Percentiles rank a stretch among this genome's conserved stretches.
phyloP scores from a whole-genome alignment of 176 grass and related monocot species.

The Urochloa ruziziensis region DNA sequence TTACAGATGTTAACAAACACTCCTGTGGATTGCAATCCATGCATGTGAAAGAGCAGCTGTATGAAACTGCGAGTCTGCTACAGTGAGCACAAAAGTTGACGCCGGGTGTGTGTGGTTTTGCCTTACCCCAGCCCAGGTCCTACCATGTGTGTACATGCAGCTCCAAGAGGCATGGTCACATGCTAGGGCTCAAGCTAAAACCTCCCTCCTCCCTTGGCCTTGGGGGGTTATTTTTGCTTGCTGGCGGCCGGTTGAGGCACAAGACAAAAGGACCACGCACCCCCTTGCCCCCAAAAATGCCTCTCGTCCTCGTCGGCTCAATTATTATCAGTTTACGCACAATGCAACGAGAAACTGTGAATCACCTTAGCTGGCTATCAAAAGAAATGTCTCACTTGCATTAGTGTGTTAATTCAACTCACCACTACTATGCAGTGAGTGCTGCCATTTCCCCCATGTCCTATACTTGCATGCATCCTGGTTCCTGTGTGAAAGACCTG shows the following conservation, averaged over 20 bases:
- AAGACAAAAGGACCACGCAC: slow-evolving; percentile 13
- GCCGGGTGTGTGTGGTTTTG: not conserved
- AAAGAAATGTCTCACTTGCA: not conserved
- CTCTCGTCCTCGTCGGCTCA: not conserved
- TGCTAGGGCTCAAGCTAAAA: not conserved
- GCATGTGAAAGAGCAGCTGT: not conserved
- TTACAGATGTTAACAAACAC: not conserved
- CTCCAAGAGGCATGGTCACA: slow-evolving; percentile 21
- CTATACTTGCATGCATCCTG: not conserved
- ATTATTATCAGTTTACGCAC: not conserved
- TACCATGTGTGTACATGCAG: slow-evolving; percentile 26
- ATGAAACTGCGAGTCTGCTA: not conserved
- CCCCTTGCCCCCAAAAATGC: not conserved
- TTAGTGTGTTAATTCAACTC: not conserved
- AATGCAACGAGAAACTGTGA: too few relatives aligned
- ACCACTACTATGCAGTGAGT: not conserved
- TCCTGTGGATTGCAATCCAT: not conserved
- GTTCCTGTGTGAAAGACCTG: not conserved
- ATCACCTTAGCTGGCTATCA: not conserved
- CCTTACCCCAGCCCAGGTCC: slow-evolving; percentile 1
- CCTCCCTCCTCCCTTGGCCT: not conserved
- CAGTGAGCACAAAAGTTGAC: slow-evolving; percentile 4
- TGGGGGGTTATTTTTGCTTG: not conserved
- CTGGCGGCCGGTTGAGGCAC: slow-evolving; percentile 8
- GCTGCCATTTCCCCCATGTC: too few relatives aligned